Evolutionary conservation across 2,329 filamentous ascomycete genomes (phyloP).

Genomic region (Aspergillus udagawae): DNA sequence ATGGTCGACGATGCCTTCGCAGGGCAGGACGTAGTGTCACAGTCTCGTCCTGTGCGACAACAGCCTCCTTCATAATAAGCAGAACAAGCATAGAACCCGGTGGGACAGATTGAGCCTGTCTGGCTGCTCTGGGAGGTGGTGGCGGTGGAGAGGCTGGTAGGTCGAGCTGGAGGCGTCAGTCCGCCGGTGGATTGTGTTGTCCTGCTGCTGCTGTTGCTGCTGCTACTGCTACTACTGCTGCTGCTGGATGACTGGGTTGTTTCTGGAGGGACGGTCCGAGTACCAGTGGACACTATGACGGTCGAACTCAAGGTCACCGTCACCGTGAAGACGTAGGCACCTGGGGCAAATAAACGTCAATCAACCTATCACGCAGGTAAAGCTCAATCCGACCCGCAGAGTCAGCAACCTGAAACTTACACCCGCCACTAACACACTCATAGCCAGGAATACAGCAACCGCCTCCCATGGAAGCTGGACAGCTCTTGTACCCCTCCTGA

Average conservation of each 20-base stretch:
- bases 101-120: constrained; percentile 62
- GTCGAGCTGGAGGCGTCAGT: constrained; percentile 35
- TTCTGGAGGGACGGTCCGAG: constrained; percentile 25
- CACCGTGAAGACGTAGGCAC: constrained; percentile 31
- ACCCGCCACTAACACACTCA: constrained; percentile 54
- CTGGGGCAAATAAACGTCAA: constrained; percentile 15
- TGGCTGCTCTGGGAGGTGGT: constrained; percentile 35
- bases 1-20: constrained; percentile 63
- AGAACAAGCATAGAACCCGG: constrained; percentile 85
- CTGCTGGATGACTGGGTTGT: constrained; percentile 22
- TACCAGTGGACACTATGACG: constrained; percentile 27
- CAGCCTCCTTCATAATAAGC: constrained; percentile 79
- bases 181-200: constrained; percentile 33
- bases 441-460: constrained; percentile 62
- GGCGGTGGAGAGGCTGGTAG: constrained; percentile 33
- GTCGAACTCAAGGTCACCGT: constrained; percentile 34
- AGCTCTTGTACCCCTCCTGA: constrained; percentile 51
- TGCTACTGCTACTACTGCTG: constrained; percentile 39
- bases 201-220: constrained; percentile 28
- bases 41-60: constrained; percentile 83
- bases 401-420: constrained; percentile 35
- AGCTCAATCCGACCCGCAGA: background rate
- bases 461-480: constrained; percentile 52
- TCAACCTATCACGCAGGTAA: background rate
- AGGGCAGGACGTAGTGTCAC: constrained; percentile 75